These are phyloP conservation scores for Pestalotiopsis sp. DNA, from an alignment of 2,329 filamentous ascomycete genomes.

Conservation along the genomic window DNA sequence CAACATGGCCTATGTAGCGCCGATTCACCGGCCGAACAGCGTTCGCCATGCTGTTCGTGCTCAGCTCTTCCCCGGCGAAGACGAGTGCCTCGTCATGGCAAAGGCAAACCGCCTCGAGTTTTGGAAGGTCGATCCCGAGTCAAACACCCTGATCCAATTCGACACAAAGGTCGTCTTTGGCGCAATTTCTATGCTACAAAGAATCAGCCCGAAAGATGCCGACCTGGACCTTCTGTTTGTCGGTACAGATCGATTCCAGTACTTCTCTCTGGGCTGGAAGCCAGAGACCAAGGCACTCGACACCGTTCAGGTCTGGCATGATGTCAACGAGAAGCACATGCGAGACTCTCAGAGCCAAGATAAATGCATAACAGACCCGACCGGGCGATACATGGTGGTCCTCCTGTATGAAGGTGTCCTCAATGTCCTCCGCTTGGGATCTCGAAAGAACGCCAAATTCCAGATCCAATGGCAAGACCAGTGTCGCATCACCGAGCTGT, in stretches of 20 bases:
- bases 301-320: constrained; percentile 53
- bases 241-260: constrained; percentile 86
- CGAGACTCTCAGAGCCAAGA: constrained; percentile 83
- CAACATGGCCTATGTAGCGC: constrained; percentile 89
- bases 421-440: constrained; percentile 55
- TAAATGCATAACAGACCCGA: constrained; percentile 82
- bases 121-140: constrained; percentile 70
- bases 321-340: constrained; percentile 62
- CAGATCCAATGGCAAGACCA: constrained; percentile 55
- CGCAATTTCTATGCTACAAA: constrained; percentile 82
- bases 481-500: constrained; percentile 60
- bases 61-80: constrained; percentile 71
- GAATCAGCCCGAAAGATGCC: constrained; percentile 74
- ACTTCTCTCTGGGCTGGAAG: constrained; percentile 90
- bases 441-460: constrained; percentile 45
- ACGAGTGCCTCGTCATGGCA: constrained; percentile 87
- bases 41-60: constrained; percentile 86
- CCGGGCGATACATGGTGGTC: constrained; percentile 61
- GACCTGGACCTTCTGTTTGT: constrained; percentile 86
- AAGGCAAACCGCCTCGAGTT: constrained; percentile 87
- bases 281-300: constrained; percentile 51
- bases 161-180: constrained; percentile 77
- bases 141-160: constrained; percentile 59
- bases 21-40: constrained; percentile 90
- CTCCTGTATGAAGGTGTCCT: constrained; percentile 64